These are phyloP conservation scores for Candida anglica DNA, from an alignment of 805 yeast genomes.

Conservation along the genomic window DNA sequence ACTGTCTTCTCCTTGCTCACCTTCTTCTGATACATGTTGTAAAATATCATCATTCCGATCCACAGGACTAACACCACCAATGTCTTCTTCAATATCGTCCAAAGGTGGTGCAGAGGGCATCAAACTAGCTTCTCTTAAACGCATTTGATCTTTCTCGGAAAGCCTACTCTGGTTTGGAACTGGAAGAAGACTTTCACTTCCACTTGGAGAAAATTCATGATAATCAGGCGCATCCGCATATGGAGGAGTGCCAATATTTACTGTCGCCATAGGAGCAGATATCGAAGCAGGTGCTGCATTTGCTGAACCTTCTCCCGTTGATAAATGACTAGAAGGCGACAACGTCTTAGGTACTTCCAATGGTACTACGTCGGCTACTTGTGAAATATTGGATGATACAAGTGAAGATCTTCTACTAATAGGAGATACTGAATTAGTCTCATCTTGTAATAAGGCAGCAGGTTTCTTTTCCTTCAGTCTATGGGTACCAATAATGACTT, in stretches of 20 bases:
- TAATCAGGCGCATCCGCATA: constrained; percentile 19
- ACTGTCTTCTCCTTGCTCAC: constrained; percentile 4
- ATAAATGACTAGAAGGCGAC: no score
- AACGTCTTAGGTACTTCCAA: no score
- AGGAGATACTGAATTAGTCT: constrained; percentile 8
- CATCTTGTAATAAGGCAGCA: no score
- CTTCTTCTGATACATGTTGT: constrained; percentile 5
- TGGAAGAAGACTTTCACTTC: constrained; percentile 6
- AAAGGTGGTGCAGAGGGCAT: constrained; percentile 54
- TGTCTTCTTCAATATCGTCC: constrained; percentile 17
- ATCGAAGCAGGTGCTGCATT: no score
- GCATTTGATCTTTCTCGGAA: constrained; percentile 57
- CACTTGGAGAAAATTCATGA: constrained; percentile 11
- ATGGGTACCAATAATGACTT: constrained; percentile 76
- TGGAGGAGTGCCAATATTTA: constrained; percentile 5
- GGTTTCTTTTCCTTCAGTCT: no score
- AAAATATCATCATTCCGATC: constrained; percentile 7
- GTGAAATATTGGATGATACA: no score
- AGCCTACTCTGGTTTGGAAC: constrained; percentile 16
- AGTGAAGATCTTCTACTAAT: constrained; percentile 5
- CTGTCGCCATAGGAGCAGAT: no score
- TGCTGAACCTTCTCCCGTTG: no score
- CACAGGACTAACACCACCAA: constrained; percentile 18
- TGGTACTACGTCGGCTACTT: no score
- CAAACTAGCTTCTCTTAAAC: constrained; percentile 52